A percentile compares a stretch with the other conserved stretches of the same genome.
phyloP scores from a whole-genome alignment of 169 alveolate species.

The Babesia caballi region DNA sequence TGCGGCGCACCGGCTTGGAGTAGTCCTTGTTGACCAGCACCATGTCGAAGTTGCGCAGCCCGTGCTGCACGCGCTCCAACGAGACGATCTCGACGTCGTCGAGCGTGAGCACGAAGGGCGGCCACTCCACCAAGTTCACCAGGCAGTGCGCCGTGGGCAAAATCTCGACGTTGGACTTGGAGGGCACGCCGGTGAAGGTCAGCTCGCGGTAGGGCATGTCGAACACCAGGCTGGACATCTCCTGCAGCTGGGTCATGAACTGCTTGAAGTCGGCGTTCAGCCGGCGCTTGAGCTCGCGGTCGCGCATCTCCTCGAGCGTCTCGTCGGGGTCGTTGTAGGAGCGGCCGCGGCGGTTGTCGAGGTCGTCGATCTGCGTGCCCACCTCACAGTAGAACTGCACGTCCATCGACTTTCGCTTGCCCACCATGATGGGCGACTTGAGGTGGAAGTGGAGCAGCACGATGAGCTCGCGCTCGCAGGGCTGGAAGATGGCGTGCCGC shows the following conservation, averaged over 20 bases:
- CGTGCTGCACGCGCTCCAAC: constrained; percentile 95
- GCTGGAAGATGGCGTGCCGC: constrained; percentile 94
- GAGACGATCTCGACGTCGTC: constrained; percentile 94
- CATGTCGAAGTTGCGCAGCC: constrained; percentile 95
- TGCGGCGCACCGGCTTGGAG: constrained; percentile 89
- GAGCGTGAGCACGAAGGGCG: constrained; percentile 93
- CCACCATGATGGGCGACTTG: constrained; percentile 91
- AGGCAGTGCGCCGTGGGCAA: constrained; percentile 94
- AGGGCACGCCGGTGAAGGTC: constrained; percentile 93
- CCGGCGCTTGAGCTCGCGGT: constrained; percentile 87
- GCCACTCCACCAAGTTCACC: constrained; percentile 92
- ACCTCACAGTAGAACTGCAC: constrained; percentile 95
- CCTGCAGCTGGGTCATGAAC: constrained; percentile 78
- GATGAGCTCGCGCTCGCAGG: constrained; percentile 93
- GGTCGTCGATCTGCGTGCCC: constrained; percentile 94
- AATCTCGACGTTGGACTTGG: constrained; percentile 90
- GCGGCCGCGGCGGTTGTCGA: constrained; percentile 88
- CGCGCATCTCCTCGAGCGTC: constrained; percentile 93
- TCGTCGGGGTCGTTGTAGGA: constrained; percentile 93
- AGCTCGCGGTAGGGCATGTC: constrained; percentile 85
- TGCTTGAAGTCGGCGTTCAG: constrained; percentile 89
- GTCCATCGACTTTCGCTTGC: constrained; percentile 91
- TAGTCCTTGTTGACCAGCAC: constrained; percentile 92
- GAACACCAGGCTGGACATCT: constrained; percentile 59
- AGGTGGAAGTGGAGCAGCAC: constrained; percentile 93